Conservation (phyloP, 805 yeast genomes). For the Kodamaea restingae region DNA sequence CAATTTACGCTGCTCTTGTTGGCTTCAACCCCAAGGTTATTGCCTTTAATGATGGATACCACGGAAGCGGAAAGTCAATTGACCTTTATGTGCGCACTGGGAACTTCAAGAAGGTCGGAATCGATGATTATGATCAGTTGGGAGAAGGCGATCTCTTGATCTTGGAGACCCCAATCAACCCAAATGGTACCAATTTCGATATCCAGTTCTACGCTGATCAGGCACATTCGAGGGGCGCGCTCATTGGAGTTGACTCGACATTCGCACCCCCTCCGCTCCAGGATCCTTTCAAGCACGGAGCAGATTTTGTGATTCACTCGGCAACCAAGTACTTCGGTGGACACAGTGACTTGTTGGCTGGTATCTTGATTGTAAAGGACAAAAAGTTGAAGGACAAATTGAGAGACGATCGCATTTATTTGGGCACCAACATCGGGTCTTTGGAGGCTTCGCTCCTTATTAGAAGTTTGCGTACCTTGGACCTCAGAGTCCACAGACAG, state of each 20-base stretch:
- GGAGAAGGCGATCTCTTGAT: constrained; percentile 73
- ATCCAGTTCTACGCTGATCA: constrained; percentile 57
- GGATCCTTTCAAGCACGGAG: constrained; percentile 78
- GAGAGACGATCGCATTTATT: constrained; percentile 56
- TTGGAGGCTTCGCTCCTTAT: constrained; percentile 70
- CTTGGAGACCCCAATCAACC: constrained; percentile 86
- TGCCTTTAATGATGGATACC: constrained; percentile 78
- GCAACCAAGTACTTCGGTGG: constrained; percentile 95
- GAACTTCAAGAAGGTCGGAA: constrained; percentile 47
- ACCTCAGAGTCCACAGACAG: constrained; percentile 66
- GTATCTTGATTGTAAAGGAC: constrained; percentile 67
- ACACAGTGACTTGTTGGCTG: constrained; percentile 88
- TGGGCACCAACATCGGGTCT: constrained; percentile 79
- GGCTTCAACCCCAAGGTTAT: constrained; percentile 68
- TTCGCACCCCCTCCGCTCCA: constrained; percentile 92
- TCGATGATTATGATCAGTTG: constrained; percentile 47
- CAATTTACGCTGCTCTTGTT: constrained; percentile 72
- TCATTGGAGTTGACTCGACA: constrained; percentile 73
- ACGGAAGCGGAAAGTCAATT: constrained; percentile 75
- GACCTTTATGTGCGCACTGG: constrained; percentile 57
- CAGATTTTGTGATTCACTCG: constrained; percentile 86
- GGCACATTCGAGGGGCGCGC: constrained; percentile 78
- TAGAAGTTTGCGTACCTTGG: constrained; percentile 78
- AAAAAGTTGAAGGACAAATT: constrained; percentile 42
- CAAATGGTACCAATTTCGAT: constrained; percentile 65